These are phyloP conservation scores for Aspergillus arachidicola DNA, from an alignment of 2,329 filamentous ascomycete genomes.

Conservation along the genomic window DNA sequence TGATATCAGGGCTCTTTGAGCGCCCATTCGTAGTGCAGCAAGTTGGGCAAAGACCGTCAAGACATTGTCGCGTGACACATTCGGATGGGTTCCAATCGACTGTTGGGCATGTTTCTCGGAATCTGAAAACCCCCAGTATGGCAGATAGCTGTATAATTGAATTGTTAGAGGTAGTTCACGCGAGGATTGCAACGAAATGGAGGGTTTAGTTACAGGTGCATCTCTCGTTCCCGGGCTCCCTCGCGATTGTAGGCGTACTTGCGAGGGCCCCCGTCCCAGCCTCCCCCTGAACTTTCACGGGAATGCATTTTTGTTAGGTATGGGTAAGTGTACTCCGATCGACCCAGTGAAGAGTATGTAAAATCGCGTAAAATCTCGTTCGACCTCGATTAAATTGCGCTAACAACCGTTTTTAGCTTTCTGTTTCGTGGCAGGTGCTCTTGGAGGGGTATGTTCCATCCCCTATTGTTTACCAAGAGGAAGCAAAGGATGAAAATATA, in stretches of 20 bases:
- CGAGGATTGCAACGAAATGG: neutral
- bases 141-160: slow-evolving; percentile 18
- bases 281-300: neutral
- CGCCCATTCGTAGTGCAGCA: slow-evolving; percentile 26
- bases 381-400: neutral
- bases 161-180: neutral
- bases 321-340: neutral
- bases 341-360: neutral
- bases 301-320: neutral
- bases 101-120: slow-evolving; percentile 23
- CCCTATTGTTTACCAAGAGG: neutral
- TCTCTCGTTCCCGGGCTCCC: slow-evolving; percentile 23
- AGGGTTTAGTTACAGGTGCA: slow-evolving; percentile 18
- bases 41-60: slow-evolving; percentile 33
- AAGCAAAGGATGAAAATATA: neutral
- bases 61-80: slow-evolving; percentile 24
- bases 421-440: neutral
- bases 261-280: slow-evolving; percentile 15
- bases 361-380: neutral
- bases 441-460: neutral
- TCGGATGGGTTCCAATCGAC: slow-evolving; percentile 15
- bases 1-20: slow-evolving; percentile 28
- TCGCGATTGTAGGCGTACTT: slow-evolving; percentile 25
- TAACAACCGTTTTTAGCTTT: neutral
- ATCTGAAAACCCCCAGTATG: slow-evolving; percentile 23